phyloP scores from a whole-genome alignment of 208 protist genomes.

The Trypanosomatidae sp. region DNA sequence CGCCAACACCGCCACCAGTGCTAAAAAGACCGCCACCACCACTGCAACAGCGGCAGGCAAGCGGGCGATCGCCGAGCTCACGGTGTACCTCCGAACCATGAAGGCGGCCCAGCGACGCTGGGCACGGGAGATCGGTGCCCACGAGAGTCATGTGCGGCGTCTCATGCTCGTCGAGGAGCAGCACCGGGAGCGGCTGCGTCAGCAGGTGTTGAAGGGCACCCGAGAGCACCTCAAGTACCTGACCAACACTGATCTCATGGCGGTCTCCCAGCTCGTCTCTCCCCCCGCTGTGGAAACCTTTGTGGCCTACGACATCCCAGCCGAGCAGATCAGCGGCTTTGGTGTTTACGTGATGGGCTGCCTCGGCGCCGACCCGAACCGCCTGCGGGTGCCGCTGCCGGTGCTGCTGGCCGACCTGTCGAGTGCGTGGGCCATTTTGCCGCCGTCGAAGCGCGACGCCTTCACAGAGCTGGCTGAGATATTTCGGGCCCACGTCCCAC shows the following conservation, averaged over 20 bases:
- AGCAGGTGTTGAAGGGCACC: constrained; percentile 56
- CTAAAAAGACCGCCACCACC: no score
- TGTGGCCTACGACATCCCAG: constrained; percentile 43
- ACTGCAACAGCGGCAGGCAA: no score
- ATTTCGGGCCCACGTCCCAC: constrained; percentile 25
- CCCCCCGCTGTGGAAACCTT: constrained; percentile 45
- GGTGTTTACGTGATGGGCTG: constrained; percentile 73
- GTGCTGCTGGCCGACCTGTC: constrained; percentile 70
- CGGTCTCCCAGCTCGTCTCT: constrained; percentile 32
- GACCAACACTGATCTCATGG: constrained; percentile 64
- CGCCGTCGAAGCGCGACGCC: constrained; percentile 44
- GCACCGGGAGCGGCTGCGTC: constrained; percentile 50
- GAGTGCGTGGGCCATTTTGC: constrained; percentile 65
- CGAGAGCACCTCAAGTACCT: constrained; percentile 56
- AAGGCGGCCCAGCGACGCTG: constrained; percentile 57
- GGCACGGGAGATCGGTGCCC: constrained; percentile 49
- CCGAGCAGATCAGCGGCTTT: constrained; percentile 58
- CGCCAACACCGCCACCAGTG: no score
- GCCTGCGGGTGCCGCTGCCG: constrained; percentile 35
- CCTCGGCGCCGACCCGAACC: constrained; percentile 47
- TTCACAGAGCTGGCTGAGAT: constrained; percentile 50
- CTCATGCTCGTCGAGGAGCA: constrained; percentile 82
- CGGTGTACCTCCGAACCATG: constrained; percentile 70
- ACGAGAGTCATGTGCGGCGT: constrained; percentile 69
- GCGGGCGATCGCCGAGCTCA: constrained; percentile 58